Percentiles rank a stretch among this genome's conserved stretches.
phyloP scores from a whole-genome alignment of 306 rosid species.

The Myrica gale region DNA sequence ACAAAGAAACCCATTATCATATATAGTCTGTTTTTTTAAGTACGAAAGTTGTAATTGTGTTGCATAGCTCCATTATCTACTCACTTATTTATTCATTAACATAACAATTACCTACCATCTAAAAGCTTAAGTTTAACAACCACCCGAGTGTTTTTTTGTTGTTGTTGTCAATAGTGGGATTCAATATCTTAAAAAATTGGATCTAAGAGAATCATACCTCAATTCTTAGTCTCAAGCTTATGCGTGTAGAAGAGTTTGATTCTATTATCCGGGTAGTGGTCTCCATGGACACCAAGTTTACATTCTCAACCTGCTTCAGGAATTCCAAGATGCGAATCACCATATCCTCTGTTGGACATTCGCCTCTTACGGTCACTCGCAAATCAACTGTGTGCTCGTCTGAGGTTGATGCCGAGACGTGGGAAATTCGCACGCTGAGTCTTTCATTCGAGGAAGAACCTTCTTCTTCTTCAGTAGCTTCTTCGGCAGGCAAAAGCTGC shows the following conservation, averaged over 20 bases:
- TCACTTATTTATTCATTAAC: too few relatives aligned
- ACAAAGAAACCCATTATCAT: too few relatives aligned
- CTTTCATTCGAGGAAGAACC: slow-evolving; percentile 29
- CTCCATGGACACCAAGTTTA: slow-evolving; percentile 60
- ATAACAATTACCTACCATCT: too few relatives aligned
- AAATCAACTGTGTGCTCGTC: slow-evolving; percentile 46
- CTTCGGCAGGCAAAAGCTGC: slow-evolving; percentile 18
- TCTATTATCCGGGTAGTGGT: slow-evolving; percentile 46
- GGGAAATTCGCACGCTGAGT: slow-evolving; percentile 40
- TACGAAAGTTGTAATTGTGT: too few relatives aligned
- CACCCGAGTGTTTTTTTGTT: too few relatives aligned
- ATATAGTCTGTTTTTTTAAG: too few relatives aligned
- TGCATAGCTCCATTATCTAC: too few relatives aligned
- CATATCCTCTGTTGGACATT: slow-evolving; percentile 41
- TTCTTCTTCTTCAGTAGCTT: slow-evolving; percentile 22
- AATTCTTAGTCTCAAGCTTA: slow-evolving; percentile 59
- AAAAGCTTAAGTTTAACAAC: too few relatives aligned
- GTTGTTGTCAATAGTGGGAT: too few relatives aligned
- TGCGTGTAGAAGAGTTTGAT: slow-evolving; percentile 37
- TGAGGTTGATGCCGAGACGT: slow-evolving; percentile 47
- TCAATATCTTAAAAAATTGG: too few relatives aligned
- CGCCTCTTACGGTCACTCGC: slow-evolving; percentile 56
- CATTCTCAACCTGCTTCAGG: slow-evolving; percentile 44
- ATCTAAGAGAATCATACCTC: slow-evolving; percentile 48
- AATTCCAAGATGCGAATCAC: slow-evolving; percentile 62